These are phyloP conservation scores for Apiotrichum sp. DNA, from an alignment of 1,284 basidiomycete genomes.

Conservation along the genomic window DNA sequence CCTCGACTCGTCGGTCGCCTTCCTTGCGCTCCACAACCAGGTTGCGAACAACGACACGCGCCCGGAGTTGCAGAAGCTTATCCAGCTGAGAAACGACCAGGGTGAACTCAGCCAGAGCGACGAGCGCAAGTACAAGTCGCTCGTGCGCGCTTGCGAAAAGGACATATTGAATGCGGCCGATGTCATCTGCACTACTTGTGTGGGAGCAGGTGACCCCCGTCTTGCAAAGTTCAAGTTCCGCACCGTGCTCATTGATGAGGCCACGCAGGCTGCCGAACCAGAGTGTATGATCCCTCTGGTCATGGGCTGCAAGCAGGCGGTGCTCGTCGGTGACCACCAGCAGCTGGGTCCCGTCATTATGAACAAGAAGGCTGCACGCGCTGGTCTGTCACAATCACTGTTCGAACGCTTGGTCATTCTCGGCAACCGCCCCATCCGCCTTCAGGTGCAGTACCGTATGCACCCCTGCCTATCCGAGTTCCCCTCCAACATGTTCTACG, in stretches of 20 bases:
- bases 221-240: constrained; percentile 95
- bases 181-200: constrained; percentile 98
- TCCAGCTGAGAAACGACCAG: constrained; percentile 94
- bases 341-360: constrained; percentile 99
- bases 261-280: constrained; percentile 95
- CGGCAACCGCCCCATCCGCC: constrained; percentile 90
- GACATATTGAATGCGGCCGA: constrained; percentile 93
- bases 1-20: constrained; percentile 84
- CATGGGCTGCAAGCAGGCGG: constrained; percentile 96
- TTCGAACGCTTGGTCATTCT: constrained; percentile 96
- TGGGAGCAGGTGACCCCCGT: constrained; percentile 93
- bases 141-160: constrained; percentile 92
- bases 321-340: constrained; percentile 95
- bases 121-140: constrained; percentile 93
- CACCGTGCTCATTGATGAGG: constrained; percentile 97
- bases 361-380: constrained; percentile 99
- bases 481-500: constrained; percentile 99
- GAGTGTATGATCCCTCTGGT: constrained; percentile 99
- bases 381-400: constrained; percentile 92
- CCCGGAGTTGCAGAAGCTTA: constrained; percentile 92
- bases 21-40: constrained; percentile 94
- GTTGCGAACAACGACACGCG: constrained; percentile 93
- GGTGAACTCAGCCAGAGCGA: constrained; percentile 94
- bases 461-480: constrained; percentile 99
- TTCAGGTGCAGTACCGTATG: constrained; percentile 99